Evolutionary conservation across 2,329 filamentous ascomycete species (phyloP).

Genomic region (Stachybotrys chartarum): DNA sequence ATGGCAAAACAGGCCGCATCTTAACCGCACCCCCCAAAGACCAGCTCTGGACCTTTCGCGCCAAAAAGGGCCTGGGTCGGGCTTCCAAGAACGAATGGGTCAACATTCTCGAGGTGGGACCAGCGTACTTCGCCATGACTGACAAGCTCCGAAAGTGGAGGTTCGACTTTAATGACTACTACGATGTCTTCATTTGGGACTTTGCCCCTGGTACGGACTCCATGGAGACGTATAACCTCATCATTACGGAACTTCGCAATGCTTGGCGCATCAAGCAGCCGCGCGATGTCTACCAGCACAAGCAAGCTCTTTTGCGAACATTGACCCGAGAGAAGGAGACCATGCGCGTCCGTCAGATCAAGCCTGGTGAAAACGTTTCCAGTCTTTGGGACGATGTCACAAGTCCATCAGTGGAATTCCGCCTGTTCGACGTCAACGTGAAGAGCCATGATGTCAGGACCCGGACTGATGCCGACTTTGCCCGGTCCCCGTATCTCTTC

Average conservation of each 20-base stretch:
- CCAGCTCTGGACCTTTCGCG: slow-evolving; percentile 17
- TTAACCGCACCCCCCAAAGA: slow-evolving; percentile 17
- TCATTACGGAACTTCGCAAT: slow-evolving; percentile 14
- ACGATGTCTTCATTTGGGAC: slow-evolving; percentile 20
- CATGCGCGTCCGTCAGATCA: slow-evolving; percentile 15
- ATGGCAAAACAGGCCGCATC: slow-evolving; percentile 20
- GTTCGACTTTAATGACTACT: slow-evolving; percentile 18
- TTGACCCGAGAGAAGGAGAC: slow-evolving; percentile 14
- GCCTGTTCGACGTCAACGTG: slow-evolving; percentile 6
- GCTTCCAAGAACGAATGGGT: slow-evolving; percentile 19
- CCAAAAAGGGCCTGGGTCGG: slow-evolving; percentile 14
- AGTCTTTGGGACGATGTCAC: slow-evolving; percentile 14
- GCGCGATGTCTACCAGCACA: slow-evolving; percentile 13
- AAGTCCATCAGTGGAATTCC: slow-evolving; percentile 5
- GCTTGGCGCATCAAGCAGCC: slow-evolving; percentile 16
- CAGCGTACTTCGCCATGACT: slow-evolving; percentile 14
- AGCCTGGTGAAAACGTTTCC: slow-evolving; percentile 11
- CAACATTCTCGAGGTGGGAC: slow-evolving; percentile 13
- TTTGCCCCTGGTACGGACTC: slow-evolving; percentile 12
- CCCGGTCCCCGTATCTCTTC: slow-evolving; percentile 11
- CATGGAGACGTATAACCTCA: slow-evolving; percentile 10
- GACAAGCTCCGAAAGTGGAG: slow-evolving; percentile 16
- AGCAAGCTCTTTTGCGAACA: slow-evolving; percentile 11
- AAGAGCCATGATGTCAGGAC: slow-evolving; percentile 2
- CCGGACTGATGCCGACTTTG: slow-evolving; percentile 2